Conservation (phyloP, 305 asterid species). For the Solanum aculeatissimum region DNA sequence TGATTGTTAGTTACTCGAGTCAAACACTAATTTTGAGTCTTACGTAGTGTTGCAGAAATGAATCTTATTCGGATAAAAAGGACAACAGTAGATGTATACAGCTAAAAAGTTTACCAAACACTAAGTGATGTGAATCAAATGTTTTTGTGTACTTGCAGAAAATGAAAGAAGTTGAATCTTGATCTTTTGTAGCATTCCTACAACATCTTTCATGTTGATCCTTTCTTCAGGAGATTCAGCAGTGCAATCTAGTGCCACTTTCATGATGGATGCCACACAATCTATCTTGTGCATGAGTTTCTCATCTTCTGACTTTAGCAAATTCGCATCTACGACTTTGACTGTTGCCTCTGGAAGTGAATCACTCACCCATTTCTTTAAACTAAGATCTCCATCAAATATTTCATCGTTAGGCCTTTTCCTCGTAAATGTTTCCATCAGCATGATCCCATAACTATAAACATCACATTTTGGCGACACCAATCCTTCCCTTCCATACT, state of each 20-base stretch:
- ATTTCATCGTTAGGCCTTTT: neutral
- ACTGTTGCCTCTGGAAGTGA: neutral
- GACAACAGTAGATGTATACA: neutral
- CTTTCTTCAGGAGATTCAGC: neutral
- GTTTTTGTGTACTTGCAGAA: neutral
- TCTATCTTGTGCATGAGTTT: neutral
- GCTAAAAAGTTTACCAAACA: neutral
- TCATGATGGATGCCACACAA: neutral
- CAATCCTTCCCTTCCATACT: conserved; percentile 8
- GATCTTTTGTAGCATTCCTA: neutral
- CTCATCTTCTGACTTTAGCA: neutral
- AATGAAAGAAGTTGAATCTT: neutral
- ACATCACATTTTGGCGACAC: conserved; percentile 2
- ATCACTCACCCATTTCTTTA: neutral
- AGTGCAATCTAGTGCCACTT: neutral
- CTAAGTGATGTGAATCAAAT: neutral
- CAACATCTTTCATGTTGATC: neutral
- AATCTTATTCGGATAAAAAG: too few relatives aligned
- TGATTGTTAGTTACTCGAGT: neutral
- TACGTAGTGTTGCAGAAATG: too few relatives aligned
- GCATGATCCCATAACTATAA: conserved; percentile 4
- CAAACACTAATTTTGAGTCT: neutral
- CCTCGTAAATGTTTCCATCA: conserved; percentile 9
- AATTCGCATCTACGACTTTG: neutral
- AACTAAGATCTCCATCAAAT: neutral